These are phyloP conservation scores for Sutorius australiensis DNA, from an alignment of 768 basidiomycete genomes.

Conservation along the genomic window DNA sequence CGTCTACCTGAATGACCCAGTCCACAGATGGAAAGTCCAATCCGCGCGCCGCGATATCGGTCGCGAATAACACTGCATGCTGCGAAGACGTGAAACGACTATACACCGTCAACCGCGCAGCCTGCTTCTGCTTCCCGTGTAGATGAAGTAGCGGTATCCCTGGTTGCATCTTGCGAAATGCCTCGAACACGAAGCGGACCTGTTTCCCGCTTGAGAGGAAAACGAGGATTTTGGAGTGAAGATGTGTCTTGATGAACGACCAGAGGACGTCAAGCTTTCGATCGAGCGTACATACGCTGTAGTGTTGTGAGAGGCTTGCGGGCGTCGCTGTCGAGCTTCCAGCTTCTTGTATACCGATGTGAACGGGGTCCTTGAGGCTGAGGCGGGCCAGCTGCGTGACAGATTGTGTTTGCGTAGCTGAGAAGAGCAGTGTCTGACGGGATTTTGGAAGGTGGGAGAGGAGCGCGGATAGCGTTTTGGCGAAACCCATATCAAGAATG, in stretches of 20 bases:
- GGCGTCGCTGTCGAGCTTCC: slow-evolving; percentile 55
- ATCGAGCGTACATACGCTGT: slow-evolving; percentile 78
- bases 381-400: slow-evolving; percentile 86
- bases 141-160: slow-evolving; percentile 90
- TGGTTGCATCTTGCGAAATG: slow-evolving; percentile 93
- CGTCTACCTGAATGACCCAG: slow-evolving; percentile 96
- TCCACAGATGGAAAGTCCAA: slow-evolving; percentile 95
- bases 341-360: slow-evolving; percentile 59
- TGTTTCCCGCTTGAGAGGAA: slow-evolving; percentile 96
- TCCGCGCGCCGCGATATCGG: slow-evolving; percentile 94
- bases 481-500: slow-evolving; percentile 95
- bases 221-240: slow-evolving; percentile 87
- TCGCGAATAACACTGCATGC: slow-evolving; percentile 87
- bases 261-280: slow-evolving; percentile 88
- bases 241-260: slow-evolving; percentile 92
- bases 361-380: slow-evolving; percentile 77
- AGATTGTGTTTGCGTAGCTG: slow-evolving; percentile 92
- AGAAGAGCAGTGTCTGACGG: slow-evolving; percentile 94
- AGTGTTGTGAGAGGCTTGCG: slow-evolving; percentile 81
- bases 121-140: slow-evolving; percentile 95
- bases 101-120: slow-evolving; percentile 81
- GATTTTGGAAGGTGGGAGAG: slow-evolving; percentile 87
- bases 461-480: slow-evolving; percentile 83
- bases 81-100: slow-evolving; percentile 76
- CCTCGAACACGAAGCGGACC: slow-evolving; percentile 94